Base-by-base conservation (phyloP, 352 stramenopile genomes). In the Pythium folliculosum region DNA sequence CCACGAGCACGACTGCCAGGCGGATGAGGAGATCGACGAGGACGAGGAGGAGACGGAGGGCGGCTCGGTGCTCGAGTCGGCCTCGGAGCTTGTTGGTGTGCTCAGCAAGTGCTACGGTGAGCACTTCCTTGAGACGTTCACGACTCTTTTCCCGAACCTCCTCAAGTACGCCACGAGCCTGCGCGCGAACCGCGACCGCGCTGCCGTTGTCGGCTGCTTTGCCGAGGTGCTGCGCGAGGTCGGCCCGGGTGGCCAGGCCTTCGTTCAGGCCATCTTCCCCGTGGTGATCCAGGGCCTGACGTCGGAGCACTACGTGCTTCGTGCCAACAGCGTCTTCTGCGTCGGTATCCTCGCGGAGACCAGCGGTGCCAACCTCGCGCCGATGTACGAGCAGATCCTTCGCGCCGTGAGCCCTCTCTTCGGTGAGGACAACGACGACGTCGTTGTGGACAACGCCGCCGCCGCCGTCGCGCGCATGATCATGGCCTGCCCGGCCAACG, bases 321-420 rank as follows among this genome's bases (percentile, higher is more conserved):
- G 95, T 72, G 85, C 94, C 53, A 99, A 99, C 83, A 95, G 94
- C 67, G 95, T 96, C 17, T 99, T 98, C 77, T 98, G 92, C 72
- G 82, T 97, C 63, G 96, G 96, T 38, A 90, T 98, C 54, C 87
- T 98, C 63, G 96, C 93, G 38, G 91, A 94, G 67, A 78, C 90
- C 44, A 89, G 80, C 48, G 87, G 85, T 40, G 70, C 82, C 14
- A 81, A 89, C 68, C 77, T 98, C 22, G 71, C 74, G n/a, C 73
- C 76, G 21, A 84, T 94, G 19, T 98, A 98, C 77, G 79, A 95
- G 58, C 77, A 91, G 71, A 92, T 98, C 56, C 80, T 99, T 48
- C 84, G 95, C 75, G 92, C 84, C 23, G 77, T 99, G 55, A 88
- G 83, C 49, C 96, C 92, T 45, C 77, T 98, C 32, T 98, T 99